phyloP scores from a whole-genome alignment of 2,329 filamentous ascomycete genomes.

The Arachnopeziza araneosa region DNA sequence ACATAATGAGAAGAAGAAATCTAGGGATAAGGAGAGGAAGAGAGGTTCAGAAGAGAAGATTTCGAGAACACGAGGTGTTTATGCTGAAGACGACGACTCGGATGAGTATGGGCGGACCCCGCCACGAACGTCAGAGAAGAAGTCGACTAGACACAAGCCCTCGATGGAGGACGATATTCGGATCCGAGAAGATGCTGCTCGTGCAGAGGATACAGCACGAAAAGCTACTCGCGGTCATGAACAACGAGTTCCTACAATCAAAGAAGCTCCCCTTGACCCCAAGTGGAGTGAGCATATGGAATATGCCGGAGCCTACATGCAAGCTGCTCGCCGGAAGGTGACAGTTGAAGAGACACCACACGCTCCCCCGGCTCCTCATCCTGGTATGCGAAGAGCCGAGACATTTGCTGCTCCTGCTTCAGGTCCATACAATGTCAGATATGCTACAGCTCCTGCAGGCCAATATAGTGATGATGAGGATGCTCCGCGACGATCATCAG shows the following conservation, averaged over 20 bases:
- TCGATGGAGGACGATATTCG: slow-evolving; percentile 20
- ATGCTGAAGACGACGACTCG: slow-evolving; percentile 26
- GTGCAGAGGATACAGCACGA: slow-evolving; percentile 3
- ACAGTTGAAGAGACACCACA: slow-evolving; percentile 13
- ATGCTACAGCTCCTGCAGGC: slow-evolving; percentile 16
- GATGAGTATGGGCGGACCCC: slow-evolving; percentile 14
- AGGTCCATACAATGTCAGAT: slow-evolving; percentile 20
- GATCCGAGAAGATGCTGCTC: slow-evolving; percentile 14
- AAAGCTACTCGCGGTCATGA: slow-evolving; percentile 4
- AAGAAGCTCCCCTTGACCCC: slow-evolving; percentile 16
- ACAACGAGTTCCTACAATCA: slow-evolving; percentile 6
- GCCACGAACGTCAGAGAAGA: slow-evolving; percentile 19
- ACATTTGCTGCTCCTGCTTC: slow-evolving; percentile 22
- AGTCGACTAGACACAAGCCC: slow-evolving; percentile 13
- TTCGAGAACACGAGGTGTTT: slow-evolving; percentile 12
- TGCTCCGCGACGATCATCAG: slow-evolving; percentile 26
- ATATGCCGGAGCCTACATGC: slow-evolving; percentile 27
- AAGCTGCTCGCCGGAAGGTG: slow-evolving; percentile 24
- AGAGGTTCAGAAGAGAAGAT: slow-evolving; percentile 31
- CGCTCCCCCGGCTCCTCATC: slow-evolving; percentile 10
- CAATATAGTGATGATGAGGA: slow-evolving; percentile 30
- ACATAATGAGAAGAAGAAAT: slow-evolving; percentile 29
- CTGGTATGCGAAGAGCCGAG: slow-evolving; percentile 24
- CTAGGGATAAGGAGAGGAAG: slow-evolving; percentile 35
- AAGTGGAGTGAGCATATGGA: slow-evolving; percentile 26